Conservation (phyloP, 2,329 filamentous ascomycete genomes). For the Fusarium sterilihyphosum region DNA sequence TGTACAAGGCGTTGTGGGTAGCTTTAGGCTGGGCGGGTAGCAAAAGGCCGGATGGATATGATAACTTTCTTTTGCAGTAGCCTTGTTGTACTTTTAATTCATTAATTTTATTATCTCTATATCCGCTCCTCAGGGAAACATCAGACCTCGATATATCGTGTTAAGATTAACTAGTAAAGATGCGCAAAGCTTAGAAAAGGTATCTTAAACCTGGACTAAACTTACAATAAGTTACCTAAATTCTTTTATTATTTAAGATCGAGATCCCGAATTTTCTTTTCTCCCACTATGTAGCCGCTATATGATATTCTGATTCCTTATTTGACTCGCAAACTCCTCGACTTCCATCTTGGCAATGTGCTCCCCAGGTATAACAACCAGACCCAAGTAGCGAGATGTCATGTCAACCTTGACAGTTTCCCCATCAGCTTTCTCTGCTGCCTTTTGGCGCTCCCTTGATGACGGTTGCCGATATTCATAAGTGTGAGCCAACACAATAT, state of each 20-base stretch:
- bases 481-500: conserved; percentile 85
- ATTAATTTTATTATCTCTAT: conserved; percentile 41
- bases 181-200: neutral
- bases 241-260: neutral
- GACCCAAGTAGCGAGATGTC: conserved; percentile 85
- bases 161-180: neutral
- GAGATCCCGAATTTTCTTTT: neutral
- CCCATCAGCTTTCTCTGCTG: conserved; percentile 48
- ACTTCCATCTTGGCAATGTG: conserved; percentile 90
- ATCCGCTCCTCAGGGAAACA: neutral
- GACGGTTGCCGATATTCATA: conserved; percentile 89
- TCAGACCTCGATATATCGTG: neutral
- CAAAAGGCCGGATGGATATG: conserved; percentile 39
- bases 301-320: conserved; percentile 40
- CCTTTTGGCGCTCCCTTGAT: conserved; percentile 54
- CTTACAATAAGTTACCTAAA: neutral
- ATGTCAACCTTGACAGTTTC: conserved; percentile 72
- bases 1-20: conserved; percentile 43
- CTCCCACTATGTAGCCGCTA: neutral
- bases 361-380: conserved; percentile 88
- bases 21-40: conserved; percentile 29
- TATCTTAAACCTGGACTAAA: neutral
- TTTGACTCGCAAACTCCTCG: conserved; percentile 75
- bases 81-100: conserved; percentile 43
- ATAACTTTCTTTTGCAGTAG: conserved; percentile 38